Base-by-base conservation (phyloP, 257 asterid genomes). In the Solanum pimpinellifolium region DNA sequence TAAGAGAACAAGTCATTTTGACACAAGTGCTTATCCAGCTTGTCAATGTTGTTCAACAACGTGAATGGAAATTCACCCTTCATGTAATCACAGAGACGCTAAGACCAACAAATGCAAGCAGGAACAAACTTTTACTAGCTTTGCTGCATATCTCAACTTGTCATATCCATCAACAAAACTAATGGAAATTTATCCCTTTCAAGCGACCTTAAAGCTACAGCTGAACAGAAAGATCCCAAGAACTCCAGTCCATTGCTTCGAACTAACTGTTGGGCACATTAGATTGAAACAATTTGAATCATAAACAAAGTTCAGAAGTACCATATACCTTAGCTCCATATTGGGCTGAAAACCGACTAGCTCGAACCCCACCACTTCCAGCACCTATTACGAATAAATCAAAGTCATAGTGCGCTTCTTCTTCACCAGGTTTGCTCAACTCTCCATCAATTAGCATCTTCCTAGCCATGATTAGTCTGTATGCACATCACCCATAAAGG, bases 291-390 rank as follows among this genome's bases (percentile, higher is more conserved):
- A 73, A 59, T n/a, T 49, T 0, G 11, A 39, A 72, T 27, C 81
- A 13, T 44, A 11, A 68, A 14, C 41, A 86, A 80, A 66, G 13
- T 49, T 68, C 73, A 85, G 74, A 77, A 52, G 69, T 25, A 25
- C 46, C 9, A 33, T n/a, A 56, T 87, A 95, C 99, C 98, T 96
- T 96, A 73, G 98, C 98, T 89, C 98, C 99, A 90, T 81, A 86
- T 82, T 95, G 98, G 10, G 99, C 98, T 16, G 99, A 95, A 91
- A 96, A 96, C 9, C 98, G 90, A 13, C 95, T 70, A 20, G 99
- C 99, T 14, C 98, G 98, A 86, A 96, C 99, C n/a, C 98, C 98
- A 80, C 99, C 99, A 89, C 99, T 96, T 66, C 98, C 99, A 49
- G 99, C 99, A 69, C 99, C 99, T 86, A 96, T 96, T 47, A 96